Conservation (phyloP, 106 monocot species). For the Apostasia shenzhenica region DNA sequence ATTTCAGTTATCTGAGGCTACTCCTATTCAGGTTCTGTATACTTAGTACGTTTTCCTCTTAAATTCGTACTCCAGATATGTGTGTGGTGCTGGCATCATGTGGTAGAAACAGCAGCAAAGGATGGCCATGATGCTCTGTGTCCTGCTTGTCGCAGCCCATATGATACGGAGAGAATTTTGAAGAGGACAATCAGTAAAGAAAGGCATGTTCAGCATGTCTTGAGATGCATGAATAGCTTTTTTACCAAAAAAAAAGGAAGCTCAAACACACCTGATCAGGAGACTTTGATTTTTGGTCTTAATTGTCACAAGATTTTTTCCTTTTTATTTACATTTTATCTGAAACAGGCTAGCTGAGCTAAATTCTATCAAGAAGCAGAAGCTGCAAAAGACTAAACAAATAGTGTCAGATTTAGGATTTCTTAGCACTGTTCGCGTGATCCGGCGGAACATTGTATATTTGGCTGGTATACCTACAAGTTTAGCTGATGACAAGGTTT, state of each 20-base stretch:
- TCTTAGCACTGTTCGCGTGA: constrained; percentile 17
- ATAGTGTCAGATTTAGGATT: constrained; percentile 6
- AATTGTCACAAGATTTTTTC: neutral
- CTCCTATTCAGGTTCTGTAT: too few relatives aligned
- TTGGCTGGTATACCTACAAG: constrained; percentile 29
- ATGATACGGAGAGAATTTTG: constrained; percentile 44
- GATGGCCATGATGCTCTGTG: constrained; percentile 22
- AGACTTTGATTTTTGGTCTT: too few relatives aligned
- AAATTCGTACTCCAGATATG: constrained; percentile 33
- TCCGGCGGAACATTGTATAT: constrained; percentile 39
- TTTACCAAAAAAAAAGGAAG: neutral
- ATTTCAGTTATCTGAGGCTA: too few relatives aligned
- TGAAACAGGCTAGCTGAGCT: constrained; percentile 17
- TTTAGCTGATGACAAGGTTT: constrained; percentile 38
- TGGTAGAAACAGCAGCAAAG: constrained; percentile 31
- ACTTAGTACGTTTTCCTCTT: too few relatives aligned
- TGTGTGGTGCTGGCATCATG: constrained; percentile 54
- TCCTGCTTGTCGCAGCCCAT: constrained; percentile 40
- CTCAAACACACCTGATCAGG: too few relatives aligned
- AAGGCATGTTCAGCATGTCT: constrained; percentile 19
- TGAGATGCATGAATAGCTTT: neutral
- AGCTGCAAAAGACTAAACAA: constrained; percentile 17
- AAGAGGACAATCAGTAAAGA: constrained; percentile 21
- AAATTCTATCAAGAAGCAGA: constrained; percentile 25
- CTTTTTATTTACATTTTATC: constrained; percentile 2